Base-by-base conservation (phyloP, 495 filamentous ascomycete genomes). In the Podospora bellae-mahoneyi region DNA sequence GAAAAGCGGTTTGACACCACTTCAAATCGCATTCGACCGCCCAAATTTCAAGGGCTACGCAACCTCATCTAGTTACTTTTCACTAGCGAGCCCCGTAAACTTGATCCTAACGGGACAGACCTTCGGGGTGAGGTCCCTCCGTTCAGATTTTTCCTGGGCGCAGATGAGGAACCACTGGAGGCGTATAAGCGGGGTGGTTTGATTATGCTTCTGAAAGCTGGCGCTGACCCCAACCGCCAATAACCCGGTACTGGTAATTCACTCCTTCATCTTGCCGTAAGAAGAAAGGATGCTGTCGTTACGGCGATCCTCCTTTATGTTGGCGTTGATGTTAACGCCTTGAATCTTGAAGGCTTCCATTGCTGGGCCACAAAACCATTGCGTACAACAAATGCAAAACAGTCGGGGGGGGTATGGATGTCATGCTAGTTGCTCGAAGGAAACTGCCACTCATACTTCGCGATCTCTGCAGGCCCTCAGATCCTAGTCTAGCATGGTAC, bases 251-350 rank as follows among this genome's bases (percentile, higher is more conserved):
- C 54, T 4, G 63, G 57, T n/a, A 65, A 65, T 30, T 65, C 67
- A 32, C 67, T 62, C 1, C 58, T 69, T 5, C 67, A 69, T 19
- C n/a, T 62, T 1, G 67, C 67, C 27, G 67, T 69, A 1, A 53
- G 67, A 26, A 62, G 67, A 34, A 62, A 62, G 56, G 67, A 69
- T 23, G 9, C 26, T 4, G 28, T 60, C n/a, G 60, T 57, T 2
- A 62, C 64, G 3, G 63, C 67, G 30, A 69, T 66, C 62, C 55
- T 69, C 19, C 63, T 69, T 7, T 56, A 69, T 34, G 65, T 58
- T 55, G 67, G 67, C 2, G 67, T 62, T 4, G 56, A 61, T n/a
- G 67, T 69, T 6, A 56, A 56, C 54, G 54, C 54, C 15, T 0
- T 56, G 54, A 56, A 56, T 6, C 15, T 18, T 23, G 23, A 23